phyloP scores from a whole-genome alignment of 257 asterid genomes.

The Perilla frutescens region DNA sequence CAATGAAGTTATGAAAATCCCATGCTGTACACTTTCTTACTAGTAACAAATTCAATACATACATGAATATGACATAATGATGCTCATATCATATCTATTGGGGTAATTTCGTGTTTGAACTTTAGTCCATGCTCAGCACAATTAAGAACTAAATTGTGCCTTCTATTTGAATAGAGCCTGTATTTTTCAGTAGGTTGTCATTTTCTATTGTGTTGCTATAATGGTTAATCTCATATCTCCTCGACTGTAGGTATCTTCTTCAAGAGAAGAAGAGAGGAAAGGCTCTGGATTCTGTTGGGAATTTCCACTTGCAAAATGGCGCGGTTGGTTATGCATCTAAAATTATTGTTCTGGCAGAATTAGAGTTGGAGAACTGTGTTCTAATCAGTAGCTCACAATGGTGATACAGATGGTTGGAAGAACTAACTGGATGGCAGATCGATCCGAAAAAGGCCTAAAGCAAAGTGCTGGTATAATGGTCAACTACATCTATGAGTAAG shows the following conservation, averaged over 20 bases:
- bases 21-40: background rate
- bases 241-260: conserved; percentile 71
- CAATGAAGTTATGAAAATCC: background rate
- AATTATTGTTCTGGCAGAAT: background rate
- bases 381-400: conserved; percentile 21
- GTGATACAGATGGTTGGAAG: conserved; percentile 74
- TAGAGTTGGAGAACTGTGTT: background rate
- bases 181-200: background rate
- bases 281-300: conserved; percentile 93
- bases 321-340: conserved; percentile 67
- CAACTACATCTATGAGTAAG: conserved; percentile 83
- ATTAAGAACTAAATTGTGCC: background rate
- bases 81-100: background rate
- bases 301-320: conserved; percentile 97
- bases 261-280: conserved; percentile 93
- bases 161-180: conserved; percentile 5
- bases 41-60: background rate
- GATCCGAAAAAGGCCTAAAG: conserved; percentile 76
- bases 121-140: background rate
- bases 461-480: conserved; percentile 98
- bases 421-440: conserved; percentile 96
- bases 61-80: background rate
- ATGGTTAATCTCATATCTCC: conserved; percentile 4
- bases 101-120: background rate
- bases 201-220: background rate